Evolutionary conservation across 257 asterid species (phyloP), one percentile per base, ranked within the genome.

Genomic region (Paraleonurus japonicus): DNA sequence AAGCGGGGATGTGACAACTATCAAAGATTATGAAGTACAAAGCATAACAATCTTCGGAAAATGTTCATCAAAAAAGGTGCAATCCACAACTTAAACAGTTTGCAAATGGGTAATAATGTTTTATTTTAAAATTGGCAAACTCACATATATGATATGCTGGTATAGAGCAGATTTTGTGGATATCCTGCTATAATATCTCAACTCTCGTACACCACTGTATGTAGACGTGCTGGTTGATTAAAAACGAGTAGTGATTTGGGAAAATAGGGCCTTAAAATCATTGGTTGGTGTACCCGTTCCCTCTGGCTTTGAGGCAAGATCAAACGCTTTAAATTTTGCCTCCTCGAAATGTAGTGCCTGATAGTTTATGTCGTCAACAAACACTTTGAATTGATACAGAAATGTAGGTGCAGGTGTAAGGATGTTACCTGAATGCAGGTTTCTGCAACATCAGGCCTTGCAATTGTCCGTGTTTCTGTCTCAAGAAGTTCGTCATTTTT

Each of bases 391-490:
- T 35, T 1, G 51, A 72, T 45, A 20, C 1, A 32, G 20, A 35
- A 47, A 27, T 2, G 6, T 7, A 1, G n/a, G 15, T 7, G 41
- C 26, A 16, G 45, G 43, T 11, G 47, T 27, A 48, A 48, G 2
- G 8, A 23, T 7, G 59, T 19, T 55, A 92, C 98, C 96, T 89
- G 99, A 81, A 94, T 75, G 85, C 89, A 86, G 65, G 87, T 92
- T 87, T 95, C 98, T 3, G 99, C 99, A 69, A 95, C 96, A 74
- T 91, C 99, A 63, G 97, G 81, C 50, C 98, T 83, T 13, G 99
- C 78, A 47, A 95, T 82, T 35, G 98, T 85, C 76, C 83, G 86
- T 35, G 95, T 95, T 1, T 95, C 98, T 72, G 96, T 88, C 87
- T 88, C 60, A 28, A 92, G 98, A 69, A 95, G 96, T 67, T 89